Evolutionary conservation across 345 rosid genomes (phyloP), one percentile per base, ranked within the genome.

Genomic region (Arabis alpina): DNA sequence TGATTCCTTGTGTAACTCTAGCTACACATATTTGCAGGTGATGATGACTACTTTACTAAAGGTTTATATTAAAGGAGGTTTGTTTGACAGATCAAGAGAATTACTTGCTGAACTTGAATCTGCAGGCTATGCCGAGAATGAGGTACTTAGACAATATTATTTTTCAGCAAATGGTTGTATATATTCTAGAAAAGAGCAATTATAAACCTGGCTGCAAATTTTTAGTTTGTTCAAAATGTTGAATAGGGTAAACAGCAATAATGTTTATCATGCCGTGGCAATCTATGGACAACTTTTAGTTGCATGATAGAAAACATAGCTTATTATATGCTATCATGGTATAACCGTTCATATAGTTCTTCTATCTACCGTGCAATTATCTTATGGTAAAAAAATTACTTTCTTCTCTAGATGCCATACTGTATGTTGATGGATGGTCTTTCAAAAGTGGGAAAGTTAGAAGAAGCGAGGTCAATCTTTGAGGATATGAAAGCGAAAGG

Each of bases 381-480:
- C 66, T 50, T 19, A 64, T 68, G 36, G 16, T 54, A 13, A 3
- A 28, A 13, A 5, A 28, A 25, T 3, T 24, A 34, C 49, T 72
- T 51, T 54, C 68, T 58, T 79, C 60, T 70, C 37, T 8, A 93
- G 98, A 88, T 90, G 86, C 93, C 98, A 11, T 93, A 87, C 68
- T 90, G 97, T 84, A 69, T 84, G 76, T 68, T 93, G 82, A 90
- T 93, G 92, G 97, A 93, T 76, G 89, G 93, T 72, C 80, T 93
- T 73, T 87, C 92, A 13, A 93, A 93, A 80, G 73, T 86, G 58
- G 92, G 94, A 28, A 77, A 16, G 67, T 77, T 84, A 73, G 88
- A 88, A 64, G 93, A 91, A 82, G 96, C 92, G 37, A 88, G 61
- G 78, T 71, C 75, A 63, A 42, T 93, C 63, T 93, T 87, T 73